These are phyloP conservation scores for Lumnitzera littorea DNA, from an alignment of 345 rosid species.

Conservation along the genomic window DNA sequence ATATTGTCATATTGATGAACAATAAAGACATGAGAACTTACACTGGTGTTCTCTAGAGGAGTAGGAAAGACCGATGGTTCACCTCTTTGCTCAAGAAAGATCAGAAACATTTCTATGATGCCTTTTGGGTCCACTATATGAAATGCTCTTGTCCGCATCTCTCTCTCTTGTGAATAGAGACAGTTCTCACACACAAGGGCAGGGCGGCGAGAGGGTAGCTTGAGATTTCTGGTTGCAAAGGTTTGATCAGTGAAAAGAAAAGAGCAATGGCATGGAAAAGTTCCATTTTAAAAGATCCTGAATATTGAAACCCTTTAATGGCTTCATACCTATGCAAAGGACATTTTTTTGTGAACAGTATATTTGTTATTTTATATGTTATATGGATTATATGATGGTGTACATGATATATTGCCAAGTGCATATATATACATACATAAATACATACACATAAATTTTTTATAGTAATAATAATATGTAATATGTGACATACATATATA, in stretches of 20 bases:
- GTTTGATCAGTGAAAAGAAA: background rate
- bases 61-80: constrained; percentile 33
- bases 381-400: too few relatives aligned
- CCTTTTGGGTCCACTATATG: constrained; percentile 89
- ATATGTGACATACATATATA: too few relatives aligned
- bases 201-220: constrained; percentile 78
- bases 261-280: constrained; percentile 1
- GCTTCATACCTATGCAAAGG: too few relatives aligned
- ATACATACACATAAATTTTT: too few relatives aligned
- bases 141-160: constrained; percentile 75
- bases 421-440: too few relatives aligned
- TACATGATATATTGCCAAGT: too few relatives aligned
- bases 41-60: constrained; percentile 32
- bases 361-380: background rate
- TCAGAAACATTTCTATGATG: constrained; percentile 67
- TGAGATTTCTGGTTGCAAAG: constrained; percentile 49
- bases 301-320: too few relatives aligned
- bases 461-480: too few relatives aligned
- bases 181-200: constrained; percentile 84
- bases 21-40: constrained; percentile 14
- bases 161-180: constrained; percentile 58
- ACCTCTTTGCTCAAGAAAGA: constrained; percentile 79
- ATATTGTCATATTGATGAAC: background rate
- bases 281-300: background rate
- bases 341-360: background rate